Conservation (phyloP, 2,329 filamentous ascomycete species). For the Hypoxylon sp. region DNA sequence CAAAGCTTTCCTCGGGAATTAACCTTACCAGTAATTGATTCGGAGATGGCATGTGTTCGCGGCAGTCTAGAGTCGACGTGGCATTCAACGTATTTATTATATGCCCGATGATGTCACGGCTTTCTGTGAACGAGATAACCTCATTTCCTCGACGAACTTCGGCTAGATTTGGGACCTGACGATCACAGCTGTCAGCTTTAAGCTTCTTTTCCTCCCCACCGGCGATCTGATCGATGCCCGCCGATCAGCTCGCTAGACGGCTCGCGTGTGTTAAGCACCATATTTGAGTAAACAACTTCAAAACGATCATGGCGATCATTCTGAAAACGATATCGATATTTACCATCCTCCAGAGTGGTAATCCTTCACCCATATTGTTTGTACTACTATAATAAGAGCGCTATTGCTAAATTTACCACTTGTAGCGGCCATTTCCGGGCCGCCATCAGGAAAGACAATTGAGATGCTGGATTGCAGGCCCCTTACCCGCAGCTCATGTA, state of each 20-base stretch:
- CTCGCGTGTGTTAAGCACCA: not conserved
- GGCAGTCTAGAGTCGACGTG: slow-evolving; percentile 11
- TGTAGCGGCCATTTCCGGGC: slow-evolving; percentile 27
- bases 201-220: slow-evolving; percentile 38
- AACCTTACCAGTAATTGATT: slow-evolving; percentile 19
- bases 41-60: not conserved
- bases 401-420: slow-evolving; percentile 24
- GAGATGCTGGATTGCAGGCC: slow-evolving; percentile 5
- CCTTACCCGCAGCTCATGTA: slow-evolving; percentile 10
- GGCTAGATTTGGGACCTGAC: slow-evolving; percentile 36
- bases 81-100: slow-evolving; percentile 23
- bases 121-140: not conserved
- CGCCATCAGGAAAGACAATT: not conserved
- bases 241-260: slow-evolving; percentile 33
- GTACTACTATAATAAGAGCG: slow-evolving; percentile 6
- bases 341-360: slow-evolving; percentile 6
- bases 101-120: slow-evolving; percentile 29
- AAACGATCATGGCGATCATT: not conserved
- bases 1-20: slow-evolving; percentile 25
- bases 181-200: slow-evolving; percentile 44
- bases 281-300: not conserved
- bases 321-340: slow-evolving; percentile 3
- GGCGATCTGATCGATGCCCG: slow-evolving; percentile 20
- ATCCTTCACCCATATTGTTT: slow-evolving; percentile 35
- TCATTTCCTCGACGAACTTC: slow-evolving; percentile 9